Percentiles rank a stretch among this genome's conserved stretches.
Evolutionary conservation across 202 grass and related monocot species (phyloP).

Genomic region (Cymbopogon flexuosus): DNA sequence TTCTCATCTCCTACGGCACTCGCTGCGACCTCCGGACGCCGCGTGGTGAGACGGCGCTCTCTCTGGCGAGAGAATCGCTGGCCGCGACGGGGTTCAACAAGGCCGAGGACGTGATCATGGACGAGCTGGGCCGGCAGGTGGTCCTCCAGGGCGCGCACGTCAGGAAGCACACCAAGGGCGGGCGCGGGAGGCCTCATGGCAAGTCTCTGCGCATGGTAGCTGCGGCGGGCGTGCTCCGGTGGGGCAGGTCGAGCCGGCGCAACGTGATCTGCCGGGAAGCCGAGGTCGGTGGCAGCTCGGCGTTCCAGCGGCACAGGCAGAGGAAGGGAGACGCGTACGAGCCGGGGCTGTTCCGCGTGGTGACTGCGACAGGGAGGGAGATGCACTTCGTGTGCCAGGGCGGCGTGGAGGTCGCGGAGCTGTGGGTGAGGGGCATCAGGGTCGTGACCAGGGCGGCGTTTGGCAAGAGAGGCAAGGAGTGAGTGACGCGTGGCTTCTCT

Average conservation of each 20-base stretch:
- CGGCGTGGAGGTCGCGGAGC: conserved; percentile 62
- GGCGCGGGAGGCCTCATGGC: conserved; percentile 58
- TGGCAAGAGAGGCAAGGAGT: conserved; percentile 38
- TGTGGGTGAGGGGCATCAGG: conserved; percentile 84
- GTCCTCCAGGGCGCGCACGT: conserved; percentile 57
- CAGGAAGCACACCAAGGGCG: conserved; percentile 80
- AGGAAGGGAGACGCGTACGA: conserved; percentile 49
- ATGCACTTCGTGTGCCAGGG: conserved; percentile 84
- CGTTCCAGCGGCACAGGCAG: conserved; percentile 56
- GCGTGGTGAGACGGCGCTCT: conserved; percentile 75
- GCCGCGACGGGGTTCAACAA: conserved; percentile 40
- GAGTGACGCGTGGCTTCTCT: background rate
- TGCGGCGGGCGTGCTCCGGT: conserved; percentile 58
- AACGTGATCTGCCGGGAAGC: conserved; percentile 74
- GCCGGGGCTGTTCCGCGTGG: conserved; percentile 74
- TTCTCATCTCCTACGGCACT: conserved; percentile 63
- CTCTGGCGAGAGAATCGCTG: conserved; percentile 47
- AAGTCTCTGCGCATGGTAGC: conserved; percentile 69
- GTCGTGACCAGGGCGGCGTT: conserved; percentile 44
- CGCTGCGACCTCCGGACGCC: conserved; percentile 47
- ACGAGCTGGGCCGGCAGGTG: conserved; percentile 63
- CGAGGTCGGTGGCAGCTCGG: conserved; percentile 60
- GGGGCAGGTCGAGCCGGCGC: conserved; percentile 60
- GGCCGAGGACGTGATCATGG: conserved; percentile 64
- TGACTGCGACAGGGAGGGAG: conserved; percentile 69